Evolutionary conservation across 805 yeast genomes (phyloP), one percentile per base, ranked within the genome.

Genomic region (Helenozyma rhizophorensis): DNA sequence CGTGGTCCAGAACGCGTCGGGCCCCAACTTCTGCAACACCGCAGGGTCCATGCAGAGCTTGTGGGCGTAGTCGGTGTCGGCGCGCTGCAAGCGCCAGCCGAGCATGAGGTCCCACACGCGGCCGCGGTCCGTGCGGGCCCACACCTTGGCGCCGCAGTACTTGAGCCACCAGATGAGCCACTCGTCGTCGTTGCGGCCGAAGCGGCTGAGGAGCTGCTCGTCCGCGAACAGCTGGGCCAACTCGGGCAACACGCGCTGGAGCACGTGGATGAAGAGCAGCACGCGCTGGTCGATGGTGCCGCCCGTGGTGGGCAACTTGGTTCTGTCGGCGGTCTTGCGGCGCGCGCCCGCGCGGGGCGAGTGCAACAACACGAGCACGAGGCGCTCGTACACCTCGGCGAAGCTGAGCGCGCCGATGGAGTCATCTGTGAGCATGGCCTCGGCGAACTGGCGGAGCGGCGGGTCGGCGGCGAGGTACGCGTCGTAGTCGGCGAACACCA

Each of bases 101-200:
- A 89, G 57, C 27, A 88, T 58, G 42, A 78, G 61, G 60, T 89
- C 97, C 97, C 97, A 89, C 6, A 87, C 68, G 40, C 96, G 69
- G 9, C 93, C 96, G 32, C 96, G 62, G 56, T 87, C 96, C 37
- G 69, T 70, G 40, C 83, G 72, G 27, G 88, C 80, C 74, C 94
- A 78, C 6, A 82, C 87, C 57, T 84, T 84, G 10, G 93, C 76
- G 14, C 96, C 96, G 51, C 85, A 76, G 71, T 84, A 89, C 53
- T 87, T 86, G 42, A 89, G 66, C 97, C 97, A 89, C 95, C 96
- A 89, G 24, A 86, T 71, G 16, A 88, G 65, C 97, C 97, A 89
- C 51, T 81, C 88, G 46, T 85, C 93, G 42, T 83, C 87, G 39
- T 76, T 68, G 47, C 56, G 48, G 3, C 72, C 71, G 35, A 66